Percentiles rank a stretch among this genome's conserved stretches.
phyloP scores from a whole-genome alignment of 108 stramenopile genomes.

The Conticribra guillardii region DNA sequence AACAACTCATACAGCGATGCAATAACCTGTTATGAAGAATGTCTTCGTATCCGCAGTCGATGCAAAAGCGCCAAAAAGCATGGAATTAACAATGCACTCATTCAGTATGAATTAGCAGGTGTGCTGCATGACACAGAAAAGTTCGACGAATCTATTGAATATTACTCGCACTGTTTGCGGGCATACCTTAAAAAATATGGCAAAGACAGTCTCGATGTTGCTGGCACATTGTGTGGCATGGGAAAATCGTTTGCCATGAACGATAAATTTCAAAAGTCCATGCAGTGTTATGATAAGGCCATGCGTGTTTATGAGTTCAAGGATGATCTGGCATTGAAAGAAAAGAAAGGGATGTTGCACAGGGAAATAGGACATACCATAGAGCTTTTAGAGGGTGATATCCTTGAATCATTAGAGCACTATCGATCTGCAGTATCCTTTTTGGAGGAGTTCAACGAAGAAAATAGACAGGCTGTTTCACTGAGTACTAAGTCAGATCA shows the following conservation, averaged over 20 bases:
- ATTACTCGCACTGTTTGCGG: conserved; percentile 34
- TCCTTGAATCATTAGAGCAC: conserved; percentile 42
- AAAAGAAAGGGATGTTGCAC: conserved; percentile 48
- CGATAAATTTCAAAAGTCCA: conserved; percentile 28
- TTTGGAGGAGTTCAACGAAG: conserved; percentile 34
- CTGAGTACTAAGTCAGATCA: conserved; percentile 6
- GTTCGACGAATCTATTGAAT: conserved; percentile 40
- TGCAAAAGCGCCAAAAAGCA: conserved; percentile 27
- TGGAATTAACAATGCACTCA: conserved; percentile 23
- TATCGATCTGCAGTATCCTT: conserved; percentile 48
- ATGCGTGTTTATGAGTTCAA: conserved; percentile 41
- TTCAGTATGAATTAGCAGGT: conserved; percentile 22
- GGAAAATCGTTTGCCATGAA: conserved; percentile 43
- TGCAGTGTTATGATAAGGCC: conserved; percentile 48
- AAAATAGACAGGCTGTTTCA: not conserved
- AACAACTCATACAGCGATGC: conserved; percentile 8
- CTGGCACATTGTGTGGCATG: conserved; percentile 37
- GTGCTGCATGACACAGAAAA: conserved; percentile 24
- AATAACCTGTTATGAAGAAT: conserved; percentile 28
- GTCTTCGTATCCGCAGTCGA: conserved; percentile 25
- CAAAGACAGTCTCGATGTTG: conserved; percentile 46
- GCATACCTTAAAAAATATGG: conserved; percentile 41
- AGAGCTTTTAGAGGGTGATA: conserved; percentile 36
- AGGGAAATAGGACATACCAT: conserved; percentile 41
- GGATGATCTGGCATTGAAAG: conserved; percentile 27